Percentiles rank a stretch among this genome's conserved stretches.
Conservation (phyloP, 495 filamentous ascomycete species). For the Symbiotaphrina buchneri region DNA sequence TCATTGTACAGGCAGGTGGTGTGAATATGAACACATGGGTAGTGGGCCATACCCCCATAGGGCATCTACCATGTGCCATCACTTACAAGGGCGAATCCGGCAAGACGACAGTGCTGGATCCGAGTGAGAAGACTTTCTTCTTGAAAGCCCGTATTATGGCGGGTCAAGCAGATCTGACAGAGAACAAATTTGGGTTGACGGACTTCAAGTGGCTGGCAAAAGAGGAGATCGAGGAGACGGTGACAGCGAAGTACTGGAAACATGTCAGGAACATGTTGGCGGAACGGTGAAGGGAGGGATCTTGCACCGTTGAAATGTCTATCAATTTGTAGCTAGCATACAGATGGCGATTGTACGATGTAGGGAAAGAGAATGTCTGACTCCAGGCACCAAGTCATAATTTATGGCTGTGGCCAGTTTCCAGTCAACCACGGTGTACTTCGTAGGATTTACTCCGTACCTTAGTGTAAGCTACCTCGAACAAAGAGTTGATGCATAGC, state of each 20-base stretch:
- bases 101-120: no score
- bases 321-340: no score
- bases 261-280: conserved; percentile 62
- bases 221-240: conserved; percentile 53
- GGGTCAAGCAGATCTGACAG: conserved; percentile 65
- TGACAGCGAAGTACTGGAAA: conserved; percentile 42
- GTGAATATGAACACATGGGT: conserved; percentile 99
- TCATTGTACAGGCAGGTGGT: conserved; percentile 53
- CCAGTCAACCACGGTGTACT: no score
- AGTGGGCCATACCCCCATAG: conserved; percentile 74
- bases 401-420: no score
- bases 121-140: conserved; percentile 89
- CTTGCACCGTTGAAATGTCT: neutral
- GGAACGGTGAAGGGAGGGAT: conserved; percentile 42
- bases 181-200: conserved; percentile 43
- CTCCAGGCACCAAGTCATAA: no score
- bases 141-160: conserved; percentile 91
- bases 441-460: no score
- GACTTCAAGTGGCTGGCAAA: conserved; percentile 87
- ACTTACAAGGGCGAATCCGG: conserved; percentile 13
- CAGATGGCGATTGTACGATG: no score
- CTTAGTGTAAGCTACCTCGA: no score
- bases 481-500: no score
- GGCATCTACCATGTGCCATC: conserved; percentile 27
- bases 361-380: no score